Percentiles rank a stretch among this genome's conserved stretches.
Conservation (phyloP, 495 filamentous ascomycete genomes). For the Hypoxylon crocopeplum region DNA sequence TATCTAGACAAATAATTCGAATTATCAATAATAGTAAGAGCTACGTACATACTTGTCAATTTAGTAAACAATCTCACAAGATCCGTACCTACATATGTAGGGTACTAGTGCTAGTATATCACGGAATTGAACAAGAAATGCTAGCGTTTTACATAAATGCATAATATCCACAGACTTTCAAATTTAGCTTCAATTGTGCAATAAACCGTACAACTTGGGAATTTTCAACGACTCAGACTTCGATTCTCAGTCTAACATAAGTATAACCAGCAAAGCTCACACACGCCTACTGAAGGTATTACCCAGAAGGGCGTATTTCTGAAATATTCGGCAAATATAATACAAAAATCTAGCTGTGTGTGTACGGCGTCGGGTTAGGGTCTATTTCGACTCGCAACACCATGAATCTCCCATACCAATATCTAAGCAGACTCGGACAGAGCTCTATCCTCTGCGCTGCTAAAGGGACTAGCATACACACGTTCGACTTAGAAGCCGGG, state of each 20-base stretch:
- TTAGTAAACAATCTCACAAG: too few relatives aligned
- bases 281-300: too few relatives aligned
- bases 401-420: constrained; percentile 59
- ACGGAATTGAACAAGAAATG: too few relatives aligned
- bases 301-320: background rate
- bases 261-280: too few relatives aligned
- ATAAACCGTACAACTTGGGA: constrained; percentile 16
- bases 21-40: too few relatives aligned
- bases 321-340: background rate
- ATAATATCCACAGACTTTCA: background rate
- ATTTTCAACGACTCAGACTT: constrained; percentile 21
- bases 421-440: constrained; percentile 40
- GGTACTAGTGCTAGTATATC: too few relatives aligned
- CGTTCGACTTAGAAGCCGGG: constrained; percentile 53
- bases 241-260: constrained; percentile 7
- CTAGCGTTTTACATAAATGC: too few relatives aligned
- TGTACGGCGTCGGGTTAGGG: background rate
- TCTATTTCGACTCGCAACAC: constrained; percentile 52
- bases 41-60: too few relatives aligned
- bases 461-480: constrained; percentile 61
- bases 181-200: constrained; percentile 6
- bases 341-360: background rate
- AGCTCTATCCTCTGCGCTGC: constrained; percentile 61
- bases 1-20: too few relatives aligned
- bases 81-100: too few relatives aligned